phyloP scores from a whole-genome alignment of 1,139 yeast species.

The Kodamaea plutei region DNA sequence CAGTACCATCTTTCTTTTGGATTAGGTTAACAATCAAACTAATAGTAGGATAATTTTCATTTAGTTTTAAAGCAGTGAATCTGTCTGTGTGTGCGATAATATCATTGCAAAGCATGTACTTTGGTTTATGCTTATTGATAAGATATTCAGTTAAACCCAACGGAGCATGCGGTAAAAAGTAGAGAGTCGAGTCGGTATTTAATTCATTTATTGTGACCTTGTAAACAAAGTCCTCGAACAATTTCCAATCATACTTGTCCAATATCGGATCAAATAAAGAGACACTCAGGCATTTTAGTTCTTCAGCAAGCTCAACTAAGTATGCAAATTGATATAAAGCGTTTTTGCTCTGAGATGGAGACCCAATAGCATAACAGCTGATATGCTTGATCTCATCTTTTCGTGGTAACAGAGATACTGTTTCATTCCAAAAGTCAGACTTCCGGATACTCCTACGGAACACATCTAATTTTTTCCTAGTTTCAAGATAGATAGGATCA shows the following conservation, averaged over 20 bases:
- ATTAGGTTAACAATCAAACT: constrained; percentile 36
- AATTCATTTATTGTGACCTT: constrained; percentile 21
- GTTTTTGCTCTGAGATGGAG: constrained; percentile 51
- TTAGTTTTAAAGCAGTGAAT: constrained; percentile 37
- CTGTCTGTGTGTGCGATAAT: constrained; percentile 50
- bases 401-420: constrained; percentile 13
- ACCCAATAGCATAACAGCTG: constrained; percentile 72
- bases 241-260: constrained; percentile 35
- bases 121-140: constrained; percentile 29
- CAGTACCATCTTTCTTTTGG: constrained; percentile 11
- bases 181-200: constrained; percentile 25
- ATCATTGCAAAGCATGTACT: constrained; percentile 45
- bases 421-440: constrained; percentile 23
- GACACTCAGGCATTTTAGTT: constrained; percentile 21
- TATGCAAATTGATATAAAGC: constrained; percentile 67
- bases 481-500: constrained; percentile 1
- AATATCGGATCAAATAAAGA: constrained; percentile 68
- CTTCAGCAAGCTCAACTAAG: constrained; percentile 33
- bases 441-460: constrained; percentile 14
- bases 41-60: constrained; percentile 36
- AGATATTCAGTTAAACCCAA: constrained; percentile 49
- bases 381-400: constrained; percentile 27
- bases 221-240: constrained; percentile 15
- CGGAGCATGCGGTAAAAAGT: constrained; percentile 76
- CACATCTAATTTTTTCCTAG: constrained; percentile 4